Base-by-base conservation (phyloP, 116 monocot genomes). In the Iris pallida region DNA sequence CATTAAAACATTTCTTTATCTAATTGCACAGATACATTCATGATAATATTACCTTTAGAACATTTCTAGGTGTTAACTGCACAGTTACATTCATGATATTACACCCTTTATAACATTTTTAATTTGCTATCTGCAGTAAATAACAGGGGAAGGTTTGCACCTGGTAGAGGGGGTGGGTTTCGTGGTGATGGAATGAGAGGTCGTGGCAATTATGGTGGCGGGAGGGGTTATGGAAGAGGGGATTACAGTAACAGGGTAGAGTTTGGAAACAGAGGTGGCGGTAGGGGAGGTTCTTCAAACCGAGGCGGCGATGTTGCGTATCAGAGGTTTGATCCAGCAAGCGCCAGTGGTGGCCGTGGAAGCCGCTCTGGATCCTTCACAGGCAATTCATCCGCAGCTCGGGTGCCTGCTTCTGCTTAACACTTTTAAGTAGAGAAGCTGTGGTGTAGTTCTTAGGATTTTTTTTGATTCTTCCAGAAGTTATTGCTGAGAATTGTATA, bases 141-240 rank as follows among this genome's bases (percentile, higher is more conserved):
- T 17, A 74, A 47, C 45, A 61, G 80, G 67, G 86, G 86, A 52
- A 78, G 90, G 16, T 85, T 75, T 77, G 30, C 61, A 55, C 75
- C 78, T 44, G 80, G 80, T 54, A 83, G 90, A 72, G 85, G 86
- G 4, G 75, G 71, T 63, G 80, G 82, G 14, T 89, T 75, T 77
- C 77, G 89, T 47, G 74, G 68, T 20, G 81, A 78, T 41, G 86
- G 81, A 6, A 49, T 60, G 45, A 68, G 86, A 68, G 76, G 83
- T 4, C 86, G 83, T 53, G 83, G 81, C 8, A 59, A 44, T 69
- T 77, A 79, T 16, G 75, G 74, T 20, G 75, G 86, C 7, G 83
- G 81, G 15, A 75, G 90, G 58, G 68, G 73, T 9, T 85, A 85
- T n/a, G 83, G 86, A 3, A 80, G 89, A 43, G 76, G 68, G 0